Evolutionary conservation across 2,329 filamentous ascomycete genomes (phyloP).

Genomic region (Phaeophleospora eucalypticola): DNA sequence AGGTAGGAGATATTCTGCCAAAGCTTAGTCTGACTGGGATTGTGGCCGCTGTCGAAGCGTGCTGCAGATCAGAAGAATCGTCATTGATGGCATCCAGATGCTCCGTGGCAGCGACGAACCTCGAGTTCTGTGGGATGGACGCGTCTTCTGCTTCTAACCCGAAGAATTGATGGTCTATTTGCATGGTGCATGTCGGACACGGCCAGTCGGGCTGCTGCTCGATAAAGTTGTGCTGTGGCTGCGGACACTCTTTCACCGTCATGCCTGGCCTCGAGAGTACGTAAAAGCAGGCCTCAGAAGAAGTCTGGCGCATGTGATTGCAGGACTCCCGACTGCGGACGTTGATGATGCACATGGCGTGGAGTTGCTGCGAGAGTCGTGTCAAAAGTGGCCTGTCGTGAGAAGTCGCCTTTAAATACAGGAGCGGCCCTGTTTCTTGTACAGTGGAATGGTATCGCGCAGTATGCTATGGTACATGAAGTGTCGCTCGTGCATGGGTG

Average conservation of each 20-base stretch:
- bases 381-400: background rate
- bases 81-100: no score
- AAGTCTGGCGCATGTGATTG: constrained; percentile 13
- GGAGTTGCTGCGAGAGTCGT: background rate
- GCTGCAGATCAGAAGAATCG: no score
- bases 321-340: constrained; percentile 14
- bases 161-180: no score
- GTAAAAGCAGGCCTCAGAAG: constrained; percentile 12
- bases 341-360: constrained; percentile 19
- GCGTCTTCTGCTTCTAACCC: no score
- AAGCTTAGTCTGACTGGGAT: no score
- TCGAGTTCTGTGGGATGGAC: no score
- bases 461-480: no score
- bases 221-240: constrained; percentile 4
- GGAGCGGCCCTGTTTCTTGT: background rate
- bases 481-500: no score
- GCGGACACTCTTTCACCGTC: constrained; percentile 10
- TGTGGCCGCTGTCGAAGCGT: no score
- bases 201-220: constrained; percentile 6
- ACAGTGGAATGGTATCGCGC: background rate
- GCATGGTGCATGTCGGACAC: no score
- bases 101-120: no score
- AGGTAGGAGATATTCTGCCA: no score
- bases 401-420: background rate
- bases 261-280: constrained; percentile 11